Evolutionary conservation across 75 land plant species (phyloP).

Genomic region (Adiantum capillusveneris): DNA sequence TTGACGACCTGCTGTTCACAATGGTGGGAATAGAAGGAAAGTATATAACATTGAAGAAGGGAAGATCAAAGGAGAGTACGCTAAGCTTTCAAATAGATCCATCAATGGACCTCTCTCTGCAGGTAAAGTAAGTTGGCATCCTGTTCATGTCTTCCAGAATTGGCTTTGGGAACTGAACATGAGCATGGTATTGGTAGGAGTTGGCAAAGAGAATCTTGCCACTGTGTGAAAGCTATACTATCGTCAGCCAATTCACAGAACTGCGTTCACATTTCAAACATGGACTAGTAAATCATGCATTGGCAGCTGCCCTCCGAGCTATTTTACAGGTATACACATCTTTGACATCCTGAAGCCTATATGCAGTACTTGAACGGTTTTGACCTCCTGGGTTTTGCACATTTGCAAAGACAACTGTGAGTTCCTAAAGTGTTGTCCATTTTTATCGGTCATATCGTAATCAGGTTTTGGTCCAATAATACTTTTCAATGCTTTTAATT

Average conservation of each 20-base stretch:
- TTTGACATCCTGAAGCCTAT: no score
- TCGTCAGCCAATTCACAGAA: conserved; percentile 74
- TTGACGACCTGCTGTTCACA: conserved; percentile 83
- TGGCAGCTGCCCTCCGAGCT: conserved; percentile 89
- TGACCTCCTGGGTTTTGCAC: no score
- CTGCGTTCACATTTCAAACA: conserved; percentile 76
- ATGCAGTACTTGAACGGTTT: no score
- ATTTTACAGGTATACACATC: conserved; percentile 55
- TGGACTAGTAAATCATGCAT: conserved; percentile 95
- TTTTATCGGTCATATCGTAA: no score
- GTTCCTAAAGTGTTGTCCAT: no score
- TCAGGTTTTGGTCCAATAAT: no score
- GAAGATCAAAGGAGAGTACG: conserved; percentile 41
- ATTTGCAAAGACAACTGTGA: no score
- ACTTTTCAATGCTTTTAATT: no score
- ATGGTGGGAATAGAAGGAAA: conserved; percentile 95
- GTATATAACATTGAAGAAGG: conserved; percentile 53
- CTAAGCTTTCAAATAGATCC: conserved; percentile 64
- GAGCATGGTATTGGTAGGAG: conserved; percentile 41
- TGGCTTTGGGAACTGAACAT: neutral
- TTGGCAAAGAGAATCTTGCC: conserved; percentile 69
- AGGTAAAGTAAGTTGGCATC: conserved; percentile 31
- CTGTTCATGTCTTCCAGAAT: neutral
- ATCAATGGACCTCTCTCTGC: conserved; percentile 84
- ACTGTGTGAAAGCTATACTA: conserved; percentile 71